Base-by-base conservation (phyloP, 768 basidiomycete species). In the Suillus tomentosus region DNA sequence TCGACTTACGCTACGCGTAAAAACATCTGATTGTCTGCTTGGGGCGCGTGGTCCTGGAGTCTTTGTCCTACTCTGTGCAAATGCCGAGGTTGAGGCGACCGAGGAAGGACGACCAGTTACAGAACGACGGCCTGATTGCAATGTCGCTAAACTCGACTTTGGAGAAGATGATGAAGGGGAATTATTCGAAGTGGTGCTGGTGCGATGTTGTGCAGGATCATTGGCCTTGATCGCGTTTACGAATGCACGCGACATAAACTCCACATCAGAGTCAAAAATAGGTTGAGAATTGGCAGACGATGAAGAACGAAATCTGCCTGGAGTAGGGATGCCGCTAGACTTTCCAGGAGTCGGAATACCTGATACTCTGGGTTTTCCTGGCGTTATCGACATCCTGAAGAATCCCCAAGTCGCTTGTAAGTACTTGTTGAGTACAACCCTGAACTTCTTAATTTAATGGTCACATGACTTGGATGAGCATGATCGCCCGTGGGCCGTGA, bases 141-240 rank as follows among this genome's bases (percentile, higher is more conserved):
- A 71, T 9, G 79, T 73, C 51, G 79, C 79, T 37, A 85, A 79
- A 9, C 65, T 17, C 7, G 71, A 68, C 24, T 66, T 68, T n/a
- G 85, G 85, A 53, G 86, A 78, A 14, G 86, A 83, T 27, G 84
- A 74, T 8, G 82, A 74, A 1, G 80, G 80, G 57, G 80, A 75
- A 61, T 71, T 54, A 67, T 75, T 80, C 67, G 75, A 80, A 65
- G 72, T 37, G 47, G 81, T 69, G 55, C 76, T 76, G 61, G 79
- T 68, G 60, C 88, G 85, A 73, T 93, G 91, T 50, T 85, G 84
- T 19, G 89, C 85, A 45, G 92, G 92, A 72, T 94, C 89, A 69
- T 94, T 92, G 61, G 90, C 85, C 72, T 83, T 89, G 73, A 94
- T 85, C 36, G 92, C 92, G 67, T 92, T 91, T 50, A 82, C 85